These are phyloP conservation scores for Arachis stenosperma DNA, from an alignment of 306 rosid genomes.

Conservation along the genomic window DNA sequence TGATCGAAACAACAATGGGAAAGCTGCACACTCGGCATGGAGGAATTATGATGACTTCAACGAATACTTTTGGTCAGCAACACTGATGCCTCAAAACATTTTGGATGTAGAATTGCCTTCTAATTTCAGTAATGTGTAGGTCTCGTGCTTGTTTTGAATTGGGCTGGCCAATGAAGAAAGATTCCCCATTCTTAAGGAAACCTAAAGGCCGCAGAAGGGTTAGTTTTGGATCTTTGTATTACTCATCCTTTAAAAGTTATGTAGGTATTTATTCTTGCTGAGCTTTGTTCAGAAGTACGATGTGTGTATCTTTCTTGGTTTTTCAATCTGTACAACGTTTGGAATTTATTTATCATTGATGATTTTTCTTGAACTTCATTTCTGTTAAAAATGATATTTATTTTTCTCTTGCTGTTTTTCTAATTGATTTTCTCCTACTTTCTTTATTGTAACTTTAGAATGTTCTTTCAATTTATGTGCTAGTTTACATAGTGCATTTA, in stretches of 20 bases:
- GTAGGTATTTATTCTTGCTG: background rate
- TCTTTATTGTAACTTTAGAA: background rate
- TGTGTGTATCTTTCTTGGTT: background rate
- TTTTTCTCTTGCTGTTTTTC: conserved; percentile 16
- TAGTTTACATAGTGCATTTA: background rate
- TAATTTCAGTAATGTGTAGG: conserved; percentile 62
- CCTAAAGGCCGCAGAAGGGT: conserved; percentile 85
- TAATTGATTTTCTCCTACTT: conserved; percentile 5
- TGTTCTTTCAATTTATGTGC: conserved; percentile 11
- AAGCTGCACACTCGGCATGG: conserved; percentile 98
- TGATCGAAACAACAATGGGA: conserved; percentile 68
- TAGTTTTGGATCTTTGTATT: conserved; percentile 42
- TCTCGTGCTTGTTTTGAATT: conserved; percentile 89
- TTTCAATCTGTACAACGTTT: background rate
- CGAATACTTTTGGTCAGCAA: conserved; percentile 92
- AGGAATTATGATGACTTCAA: conserved; percentile 97
- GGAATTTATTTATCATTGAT: background rate
- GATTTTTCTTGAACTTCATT: conserved; percentile 7
- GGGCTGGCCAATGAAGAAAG: conserved; percentile 74
- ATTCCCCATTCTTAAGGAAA: conserved; percentile 58
- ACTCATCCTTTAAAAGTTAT: background rate
- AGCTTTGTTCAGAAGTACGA: background rate
- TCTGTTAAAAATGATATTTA: background rate
- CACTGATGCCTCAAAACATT: background rate
- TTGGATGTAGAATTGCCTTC: conserved; percentile 28